Evolutionary conservation across 228 moss, liverwort and hornwort genomes (phyloP), one percentile per base, ranked within the genome.

Genomic region (Sphagnum magellanicum): DNA sequence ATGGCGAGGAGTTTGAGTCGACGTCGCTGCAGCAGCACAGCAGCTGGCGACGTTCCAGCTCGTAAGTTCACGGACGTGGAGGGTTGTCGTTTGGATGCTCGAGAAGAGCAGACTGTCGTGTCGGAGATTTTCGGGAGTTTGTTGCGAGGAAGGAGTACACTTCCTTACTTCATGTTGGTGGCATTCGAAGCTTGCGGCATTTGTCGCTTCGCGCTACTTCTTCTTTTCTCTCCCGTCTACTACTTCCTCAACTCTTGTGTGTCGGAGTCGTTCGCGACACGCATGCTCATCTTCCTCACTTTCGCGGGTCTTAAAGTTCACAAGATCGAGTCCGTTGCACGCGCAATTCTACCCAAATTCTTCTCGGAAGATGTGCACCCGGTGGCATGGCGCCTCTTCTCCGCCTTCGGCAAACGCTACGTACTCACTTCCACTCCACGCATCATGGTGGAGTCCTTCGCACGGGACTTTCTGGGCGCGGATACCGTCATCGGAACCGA

Each of bases 91-190:
- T 73, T 73, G 13, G 66, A 74, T 51, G 67, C 73, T 5, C 61
- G 84, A 60, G 74, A 66, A 50, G 63, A 51, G 70, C 70, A 84
- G 50, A 81, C 73, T 0, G 68, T 84, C 0, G 81, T 84, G 6
- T 78, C 84, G 17, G 81, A 84, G 61, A 63, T 84, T 2, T 80
- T 78, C 70, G 81, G 84, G 49, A 81, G 81, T 0, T 65, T 84
- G 10, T 50, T 81, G 60, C 66, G 81, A 16, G 78, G 71, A 49
- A 73, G 75, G 10, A 78, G 78, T 67, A 75, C 81, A 1, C 81
- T 84, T 65, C 84, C 84, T 4, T 84, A 84, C 52, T 84, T 78
- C 73, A 81, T 84, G 84, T 81, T 84, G 53, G 70, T 84, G 11
- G 84, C 84, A 46, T 84, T 84, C 63, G 84, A 84, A 60, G 81